phyloP scores from a whole-genome alignment of 179 eudicot species.

The Camellia oleifera region DNA sequence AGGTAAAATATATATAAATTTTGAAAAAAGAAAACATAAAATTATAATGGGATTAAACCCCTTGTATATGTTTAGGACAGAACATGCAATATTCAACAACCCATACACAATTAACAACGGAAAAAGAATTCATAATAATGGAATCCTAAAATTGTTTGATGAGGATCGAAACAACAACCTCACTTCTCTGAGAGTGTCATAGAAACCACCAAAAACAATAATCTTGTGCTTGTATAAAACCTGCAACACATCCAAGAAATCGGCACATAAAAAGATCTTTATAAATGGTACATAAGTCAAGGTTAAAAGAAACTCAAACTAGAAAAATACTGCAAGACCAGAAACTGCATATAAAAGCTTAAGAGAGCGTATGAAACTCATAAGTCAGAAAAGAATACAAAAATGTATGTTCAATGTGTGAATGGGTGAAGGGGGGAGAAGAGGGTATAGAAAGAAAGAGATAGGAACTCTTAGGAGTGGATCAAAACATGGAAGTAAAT shows the following conservation, averaged over 20 bases:
- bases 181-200: conserved; percentile 99
- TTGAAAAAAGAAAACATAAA: neutral
- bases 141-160: neutral
- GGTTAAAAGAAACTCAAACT: neutral
- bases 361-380: neutral
- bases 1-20: neutral
- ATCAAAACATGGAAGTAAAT: neutral
- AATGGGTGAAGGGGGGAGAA: neutral
- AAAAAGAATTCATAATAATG: neutral
- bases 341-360: neutral
- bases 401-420: neutral
- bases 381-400: neutral
- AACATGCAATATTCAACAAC: conserved; percentile 10
- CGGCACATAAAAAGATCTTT: neutral
- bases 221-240: conserved; percentile 97
- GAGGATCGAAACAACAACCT: conserved; percentile 49
- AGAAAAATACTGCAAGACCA: neutral
- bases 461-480: neutral
- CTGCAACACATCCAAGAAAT: conserved; percentile 40
- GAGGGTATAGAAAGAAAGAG: neutral
- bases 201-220: conserved; percentile 93
- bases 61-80: neutral
- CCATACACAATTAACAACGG: neutral
- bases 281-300: conserved; percentile 7
- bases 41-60: neutral